Evolutionary conservation across 148 eudicot species (phyloP).

Genomic region (Limonium bicolor): DNA sequence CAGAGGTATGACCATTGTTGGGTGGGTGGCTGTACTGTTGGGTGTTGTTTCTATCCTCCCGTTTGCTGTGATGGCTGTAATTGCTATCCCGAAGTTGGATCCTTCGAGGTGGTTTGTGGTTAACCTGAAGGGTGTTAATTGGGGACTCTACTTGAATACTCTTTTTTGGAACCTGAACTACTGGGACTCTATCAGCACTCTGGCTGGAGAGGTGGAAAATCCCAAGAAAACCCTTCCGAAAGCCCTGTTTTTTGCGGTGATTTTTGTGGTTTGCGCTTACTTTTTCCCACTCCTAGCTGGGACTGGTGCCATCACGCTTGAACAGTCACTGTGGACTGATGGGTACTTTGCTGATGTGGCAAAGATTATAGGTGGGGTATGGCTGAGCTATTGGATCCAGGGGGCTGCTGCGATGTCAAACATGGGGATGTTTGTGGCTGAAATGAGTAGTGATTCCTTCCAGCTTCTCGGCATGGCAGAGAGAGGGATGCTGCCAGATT

Average conservation of each 20-base stretch:
- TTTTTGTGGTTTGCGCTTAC: conserved; percentile 41
- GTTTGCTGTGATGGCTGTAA: conserved; percentile 39
- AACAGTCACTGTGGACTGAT: conserved; percentile 33
- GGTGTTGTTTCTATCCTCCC: conserved; percentile 56
- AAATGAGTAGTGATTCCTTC: conserved; percentile 42
- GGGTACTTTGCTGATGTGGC: conserved; percentile 58
- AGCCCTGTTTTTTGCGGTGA: conserved; percentile 37
- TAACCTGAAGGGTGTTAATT: conserved; percentile 31
- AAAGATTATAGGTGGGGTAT: conserved; percentile 39
- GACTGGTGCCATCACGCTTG: conserved; percentile 46
- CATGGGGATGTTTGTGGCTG: conserved; percentile 71
- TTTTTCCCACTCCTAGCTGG: conserved; percentile 52
- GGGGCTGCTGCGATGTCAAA: conserved; percentile 63
- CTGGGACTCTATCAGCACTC: conserved; percentile 59
- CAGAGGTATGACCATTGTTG: conserved; percentile 52
- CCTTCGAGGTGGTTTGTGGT: conserved; percentile 45
- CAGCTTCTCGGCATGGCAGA: conserved; percentile 42
- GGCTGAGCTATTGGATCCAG: conserved; percentile 63
- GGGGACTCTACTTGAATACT: conserved; percentile 51
- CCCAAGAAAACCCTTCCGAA: conserved; percentile 55
- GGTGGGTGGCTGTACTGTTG: conserved; percentile 44
- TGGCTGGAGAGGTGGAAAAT: conserved; percentile 54
- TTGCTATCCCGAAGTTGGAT: conserved; percentile 35
- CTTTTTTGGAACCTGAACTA: conserved; percentile 68
- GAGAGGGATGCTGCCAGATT: conserved; percentile 33